Evolutionary conservation across 1,284 basidiomycete species (phyloP), one percentile per base, ranked within the genome.

Genomic region (Exobasidium cylindrosporum): DNA sequence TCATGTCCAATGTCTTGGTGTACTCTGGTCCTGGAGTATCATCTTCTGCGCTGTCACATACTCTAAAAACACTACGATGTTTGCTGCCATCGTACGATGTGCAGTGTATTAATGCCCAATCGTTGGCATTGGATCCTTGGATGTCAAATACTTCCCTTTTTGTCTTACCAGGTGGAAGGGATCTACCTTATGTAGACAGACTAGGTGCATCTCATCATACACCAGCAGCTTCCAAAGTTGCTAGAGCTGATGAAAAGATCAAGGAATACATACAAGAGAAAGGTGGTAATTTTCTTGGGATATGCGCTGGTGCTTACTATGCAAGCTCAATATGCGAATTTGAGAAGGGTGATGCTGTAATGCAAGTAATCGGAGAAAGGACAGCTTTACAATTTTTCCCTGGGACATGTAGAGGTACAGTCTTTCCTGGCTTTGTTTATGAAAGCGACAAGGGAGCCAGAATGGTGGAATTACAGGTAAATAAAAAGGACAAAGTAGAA

Each of bases 211-310:
- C 60, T 0, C 63, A 64, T 28, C 17, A 21, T 21, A 2, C 29
- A 6, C 11, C 32, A 28, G 10, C 32, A 13, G 3, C 11, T 30
- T 56, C 63, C 31, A 47, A 23, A 29, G 21, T 26, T 55, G 49
- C 11, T 21, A 60, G 49, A 4, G 72, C 66, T 13, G 54, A 60
- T 11, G 40, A 54, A 30, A 52, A 64, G 29, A 86, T 94, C 56
- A 83, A 83, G 57, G 82, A 82, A 11, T 95, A 86, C 69, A 85
- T 90, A 7, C 82, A 86, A 54, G 72, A 81, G 4, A 90, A 29
- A 10, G 73, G 92, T 0, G 93, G 93, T 2, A 81, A 81, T 30
- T 87, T 86, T 65, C 78, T 91, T 5, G 87, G 86, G 4, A 83
- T 91, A 24, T 87, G 87, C 59, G 86, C 86, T 3, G 85, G 86